Evolutionary conservation across 306 rosid genomes (phyloP), one percentile per base, ranked within the genome.

Genomic region (Trichosanthes truncata): DNA sequence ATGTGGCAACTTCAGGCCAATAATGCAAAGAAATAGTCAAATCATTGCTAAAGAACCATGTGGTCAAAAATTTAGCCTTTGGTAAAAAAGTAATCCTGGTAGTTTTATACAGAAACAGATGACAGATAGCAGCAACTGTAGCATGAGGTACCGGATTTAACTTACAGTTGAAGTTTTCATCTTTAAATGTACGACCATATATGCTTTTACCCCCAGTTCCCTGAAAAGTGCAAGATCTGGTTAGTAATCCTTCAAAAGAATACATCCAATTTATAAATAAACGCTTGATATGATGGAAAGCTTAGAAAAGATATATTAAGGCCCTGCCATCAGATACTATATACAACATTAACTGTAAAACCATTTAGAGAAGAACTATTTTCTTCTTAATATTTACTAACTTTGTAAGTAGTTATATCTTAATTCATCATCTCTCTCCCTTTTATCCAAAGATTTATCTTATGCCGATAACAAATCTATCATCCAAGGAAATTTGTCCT

Each of bases 171-270:
- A 95, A 95, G 86, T 95, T 95, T 88, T 95, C 99, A 78, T 95
- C 97, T 79, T 89, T 95, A 82, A 95, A 95, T 40, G 97, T 95
- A 59, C 97, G 99, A 25, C 99, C 99, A 14, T 95, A 95, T 33
- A 95, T 95, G 65, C 99, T 95, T 83, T 92, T 93, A 76, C 99
- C 97, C 81, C 97, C 97, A 57, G 97, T 95, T 74, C 99, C 97
- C 98, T 93, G 89, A 55, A 79, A 82, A 48, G 55, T 36, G 10
- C 1, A 56, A 68, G 75, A 38, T 5, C 18, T 11, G 7, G 13
- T 68, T 21, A 41, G 33, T 41, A 68, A 41, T 38, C 48, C 41
- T 68, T 10, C 52, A 18, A 25, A 73, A 26, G 15, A 52, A 25
- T 46, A 8, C 1, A 48, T 48, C 6, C 41, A 26, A 0, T 73